A percentile compares a stretch with the other conserved stretches of the same genome.
phyloP scores from a whole-genome alignment of 305 asterid genomes.

The Caryopteris hybrid region DNA sequence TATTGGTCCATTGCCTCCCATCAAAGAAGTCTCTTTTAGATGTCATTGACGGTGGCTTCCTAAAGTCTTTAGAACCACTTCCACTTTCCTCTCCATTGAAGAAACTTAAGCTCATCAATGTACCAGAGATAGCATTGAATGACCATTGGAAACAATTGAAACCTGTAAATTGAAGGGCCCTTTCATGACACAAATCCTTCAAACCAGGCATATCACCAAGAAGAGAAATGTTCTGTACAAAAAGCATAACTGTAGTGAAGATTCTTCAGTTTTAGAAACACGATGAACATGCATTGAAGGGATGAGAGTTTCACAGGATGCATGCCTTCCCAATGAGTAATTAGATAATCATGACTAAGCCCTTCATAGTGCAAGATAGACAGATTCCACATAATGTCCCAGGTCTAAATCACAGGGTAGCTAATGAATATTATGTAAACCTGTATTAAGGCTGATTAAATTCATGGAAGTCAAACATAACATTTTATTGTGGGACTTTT shows the following conservation, averaged over 20 bases:
- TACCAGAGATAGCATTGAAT: conserved; percentile 33
- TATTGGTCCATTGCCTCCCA: conserved; percentile 63
- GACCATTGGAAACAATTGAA: conserved; percentile 47
- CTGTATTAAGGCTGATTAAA: background rate
- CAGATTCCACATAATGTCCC: background rate
- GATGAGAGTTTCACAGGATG: conserved; percentile 6
- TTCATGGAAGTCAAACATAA: background rate
- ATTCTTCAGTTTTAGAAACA: conserved; percentile 15
- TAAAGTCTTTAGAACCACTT: conserved; percentile 28
- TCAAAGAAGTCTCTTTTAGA: conserved; percentile 44
- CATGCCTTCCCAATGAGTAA: background rate
- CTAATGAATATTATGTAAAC: background rate
- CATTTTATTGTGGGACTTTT: background rate
- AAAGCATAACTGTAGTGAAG: conserved; percentile 23
- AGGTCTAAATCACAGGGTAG: conserved; percentile 3
- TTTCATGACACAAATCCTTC: conserved; percentile 48
- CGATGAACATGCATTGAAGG: conserved; percentile 2
- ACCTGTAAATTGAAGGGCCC: conserved; percentile 44
- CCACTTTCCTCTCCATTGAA: conserved; percentile 48
- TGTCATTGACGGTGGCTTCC: conserved; percentile 37
- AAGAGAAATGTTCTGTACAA: conserved; percentile 43
- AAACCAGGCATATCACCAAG: conserved; percentile 43
- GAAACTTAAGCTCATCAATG: conserved; percentile 51
- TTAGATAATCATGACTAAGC: too few relatives aligned
- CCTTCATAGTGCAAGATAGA: background rate